Conservation (phyloP, 441 rosid genomes). For the Adansonia madagascariensis region DNA sequence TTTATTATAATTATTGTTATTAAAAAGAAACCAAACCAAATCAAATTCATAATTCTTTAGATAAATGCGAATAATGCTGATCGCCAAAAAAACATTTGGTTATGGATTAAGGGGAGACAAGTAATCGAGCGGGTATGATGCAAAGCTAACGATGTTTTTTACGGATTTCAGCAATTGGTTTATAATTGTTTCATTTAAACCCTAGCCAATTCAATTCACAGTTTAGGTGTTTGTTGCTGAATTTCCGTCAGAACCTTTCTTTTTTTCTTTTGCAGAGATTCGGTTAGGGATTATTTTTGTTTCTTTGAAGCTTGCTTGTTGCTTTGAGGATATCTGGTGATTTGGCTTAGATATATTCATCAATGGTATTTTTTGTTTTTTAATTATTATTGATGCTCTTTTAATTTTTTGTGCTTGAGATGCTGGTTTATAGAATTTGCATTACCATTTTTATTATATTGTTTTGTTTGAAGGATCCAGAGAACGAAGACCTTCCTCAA, state of each 20-base stretch:
- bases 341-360: neutral
- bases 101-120: neutral
- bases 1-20: too few relatives aligned
- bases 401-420: neutral
- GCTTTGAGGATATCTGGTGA: neutral
- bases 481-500: conserved; percentile 48
- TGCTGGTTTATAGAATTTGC: neutral
- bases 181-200: neutral
- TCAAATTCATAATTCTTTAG: neutral
- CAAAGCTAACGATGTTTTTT: neutral
- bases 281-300: neutral
- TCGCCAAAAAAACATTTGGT: neutral
- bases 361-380: neutral
- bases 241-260: neutral
- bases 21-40: too few relatives aligned
- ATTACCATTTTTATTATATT: neutral
- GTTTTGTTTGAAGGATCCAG: conserved; percentile 49
- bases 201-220: neutral
- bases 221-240: neutral
- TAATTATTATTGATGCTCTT: neutral
- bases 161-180: neutral
- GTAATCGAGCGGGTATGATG: neutral
- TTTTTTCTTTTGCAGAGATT: neutral
- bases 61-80: neutral
- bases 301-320: neutral